A percentile compares a stretch with the other conserved stretches of the same genome.
Evolutionary conservation across 2,329 filamentous ascomycete species (phyloP).

Genomic region (Penicillium rolfsii): DNA sequence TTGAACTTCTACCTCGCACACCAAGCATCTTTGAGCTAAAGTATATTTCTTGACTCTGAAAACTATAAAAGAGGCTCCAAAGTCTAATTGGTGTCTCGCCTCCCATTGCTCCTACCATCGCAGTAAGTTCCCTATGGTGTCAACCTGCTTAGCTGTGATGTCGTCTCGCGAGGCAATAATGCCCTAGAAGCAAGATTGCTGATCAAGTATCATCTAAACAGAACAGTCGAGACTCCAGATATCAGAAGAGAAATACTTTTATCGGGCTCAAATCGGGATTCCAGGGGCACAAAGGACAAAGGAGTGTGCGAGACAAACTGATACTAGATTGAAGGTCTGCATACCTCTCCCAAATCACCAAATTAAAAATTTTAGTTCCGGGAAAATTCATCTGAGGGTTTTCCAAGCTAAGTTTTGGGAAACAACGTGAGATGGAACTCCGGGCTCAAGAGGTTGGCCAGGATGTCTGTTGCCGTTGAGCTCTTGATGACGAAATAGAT

Average conservation of each 20-base stretch:
- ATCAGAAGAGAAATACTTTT: conserved; percentile 33
- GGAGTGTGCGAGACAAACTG: background rate
- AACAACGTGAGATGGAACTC: background rate
- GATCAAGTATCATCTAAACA: conserved; percentile 33
- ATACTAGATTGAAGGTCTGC: background rate
- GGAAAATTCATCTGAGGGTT: background rate
- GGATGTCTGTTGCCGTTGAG: background rate
- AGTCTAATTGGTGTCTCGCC: conserved; percentile 3
- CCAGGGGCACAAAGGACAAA: conserved; percentile 29
- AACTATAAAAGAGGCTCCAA: too few relatives aligned
- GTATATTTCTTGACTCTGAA: too few relatives aligned
- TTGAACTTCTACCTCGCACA: too few relatives aligned
- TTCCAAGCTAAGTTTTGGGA: background rate
- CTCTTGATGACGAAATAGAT: background rate
- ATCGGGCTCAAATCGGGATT: conserved; percentile 39
- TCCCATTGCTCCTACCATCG: conserved; percentile 27
- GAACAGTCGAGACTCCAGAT: conserved; percentile 40
- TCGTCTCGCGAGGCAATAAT: conserved; percentile 32
- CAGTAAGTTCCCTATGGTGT: conserved; percentile 30
- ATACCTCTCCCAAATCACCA: background rate
- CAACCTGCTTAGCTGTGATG: conserved; percentile 32
- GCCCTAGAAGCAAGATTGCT: conserved; percentile 31
- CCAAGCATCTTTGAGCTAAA: too few relatives aligned
- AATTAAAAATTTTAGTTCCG: background rate
- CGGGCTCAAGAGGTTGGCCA: background rate